Conservation (phyloP, 768 basidiomycete species). For the Agaricus sinodeliciosus region DNA sequence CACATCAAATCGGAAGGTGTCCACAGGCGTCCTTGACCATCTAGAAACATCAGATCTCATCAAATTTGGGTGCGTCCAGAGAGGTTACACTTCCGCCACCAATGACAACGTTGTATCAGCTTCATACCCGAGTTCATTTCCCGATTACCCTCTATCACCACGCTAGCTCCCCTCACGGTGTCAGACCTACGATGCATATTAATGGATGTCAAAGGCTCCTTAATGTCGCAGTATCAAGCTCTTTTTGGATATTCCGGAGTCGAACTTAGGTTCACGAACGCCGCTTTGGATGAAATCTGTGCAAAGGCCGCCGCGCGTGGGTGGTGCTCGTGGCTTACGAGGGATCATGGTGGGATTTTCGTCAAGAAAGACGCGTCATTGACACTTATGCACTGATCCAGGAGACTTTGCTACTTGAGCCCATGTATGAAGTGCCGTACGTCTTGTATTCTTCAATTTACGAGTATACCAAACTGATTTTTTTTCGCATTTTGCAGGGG, state of each 20-base stretch:
- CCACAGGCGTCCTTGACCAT: slow-evolving; percentile 52
- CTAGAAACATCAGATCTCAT: slow-evolving; percentile 80
- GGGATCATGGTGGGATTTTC: slow-evolving; percentile 68
- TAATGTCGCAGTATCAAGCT: slow-evolving; percentile 84
- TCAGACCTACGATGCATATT: slow-evolving; percentile 84
- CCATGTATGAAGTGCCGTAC: slow-evolving; percentile 92
- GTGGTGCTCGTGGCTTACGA: slow-evolving; percentile 84
- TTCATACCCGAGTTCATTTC: slow-evolving; percentile 96
- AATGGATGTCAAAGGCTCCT: slow-evolving; percentile 86
- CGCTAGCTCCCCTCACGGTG: slow-evolving; percentile 72
- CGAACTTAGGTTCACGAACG: slow-evolving; percentile 80
- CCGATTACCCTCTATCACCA: slow-evolving; percentile 87
- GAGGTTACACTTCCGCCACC: background rate
- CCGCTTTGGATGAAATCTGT: slow-evolving; percentile 79
- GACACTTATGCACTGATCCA: slow-evolving; percentile 20
- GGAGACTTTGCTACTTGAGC: slow-evolving; percentile 78
- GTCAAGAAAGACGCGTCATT: background rate
- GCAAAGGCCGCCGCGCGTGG: slow-evolving; percentile 71
- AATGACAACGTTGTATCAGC: slow-evolving; percentile 25
- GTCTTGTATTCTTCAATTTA: slow-evolving; percentile 23
- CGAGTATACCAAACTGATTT: background rate
- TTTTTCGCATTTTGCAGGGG: slow-evolving; percentile 34
- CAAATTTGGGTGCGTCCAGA: slow-evolving; percentile 55
- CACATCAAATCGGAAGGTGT: slow-evolving; percentile 59
- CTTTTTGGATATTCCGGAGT: slow-evolving; percentile 80